phyloP scores from a whole-genome alignment of 2,329 filamentous ascomycete species.

The Fusarium sterilihyphosum region DNA sequence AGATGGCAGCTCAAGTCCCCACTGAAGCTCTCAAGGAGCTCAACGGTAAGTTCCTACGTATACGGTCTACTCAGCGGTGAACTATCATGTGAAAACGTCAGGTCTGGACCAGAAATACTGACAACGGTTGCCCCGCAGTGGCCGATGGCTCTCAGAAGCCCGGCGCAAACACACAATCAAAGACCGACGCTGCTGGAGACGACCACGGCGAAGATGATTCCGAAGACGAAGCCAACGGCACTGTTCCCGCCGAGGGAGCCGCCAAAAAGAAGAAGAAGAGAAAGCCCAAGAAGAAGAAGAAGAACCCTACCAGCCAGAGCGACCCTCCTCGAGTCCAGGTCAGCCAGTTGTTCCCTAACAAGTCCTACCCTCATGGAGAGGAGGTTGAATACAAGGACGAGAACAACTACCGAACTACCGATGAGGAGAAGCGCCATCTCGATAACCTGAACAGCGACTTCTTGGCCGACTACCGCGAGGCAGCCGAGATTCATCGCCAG shows the following conservation, averaged over 20 bases:
- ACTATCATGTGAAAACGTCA: neutral
- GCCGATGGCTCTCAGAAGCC: slow-evolving; percentile 52
- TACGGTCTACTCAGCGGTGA: neutral
- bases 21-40: slow-evolving; percentile 57
- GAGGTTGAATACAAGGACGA: slow-evolving; percentile 81
- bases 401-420: slow-evolving; percentile 80
- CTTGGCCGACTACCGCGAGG: slow-evolving; percentile 82
- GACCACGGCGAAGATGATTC: slow-evolving; percentile 62
- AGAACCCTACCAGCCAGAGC: slow-evolving; percentile 77
- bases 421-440: slow-evolving; percentile 84
- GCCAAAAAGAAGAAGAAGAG: slow-evolving; percentile 71
- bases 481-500: slow-evolving; percentile 88
- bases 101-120: neutral
- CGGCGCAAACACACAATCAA: slow-evolving; percentile 53
- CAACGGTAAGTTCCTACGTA: slow-evolving; percentile 46
- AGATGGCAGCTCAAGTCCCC: slow-evolving; percentile 56
- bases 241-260: slow-evolving; percentile 51
- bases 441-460: slow-evolving; percentile 86
- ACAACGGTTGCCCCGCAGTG: slow-evolving; percentile 46
- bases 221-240: slow-evolving; percentile 59
- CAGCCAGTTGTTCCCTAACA: slow-evolving; percentile 77
- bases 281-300: slow-evolving; percentile 88
- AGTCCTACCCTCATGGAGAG: slow-evolving; percentile 78
- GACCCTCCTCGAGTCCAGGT: slow-evolving; percentile 77
- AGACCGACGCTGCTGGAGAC: slow-evolving; percentile 52